Percentiles rank a stretch among this genome's conserved stretches.
These are phyloP conservation scores for Globisporangium radiosum DNA, from an alignment of 352 stramenopile genomes.

Conservation along the genomic window DNA sequence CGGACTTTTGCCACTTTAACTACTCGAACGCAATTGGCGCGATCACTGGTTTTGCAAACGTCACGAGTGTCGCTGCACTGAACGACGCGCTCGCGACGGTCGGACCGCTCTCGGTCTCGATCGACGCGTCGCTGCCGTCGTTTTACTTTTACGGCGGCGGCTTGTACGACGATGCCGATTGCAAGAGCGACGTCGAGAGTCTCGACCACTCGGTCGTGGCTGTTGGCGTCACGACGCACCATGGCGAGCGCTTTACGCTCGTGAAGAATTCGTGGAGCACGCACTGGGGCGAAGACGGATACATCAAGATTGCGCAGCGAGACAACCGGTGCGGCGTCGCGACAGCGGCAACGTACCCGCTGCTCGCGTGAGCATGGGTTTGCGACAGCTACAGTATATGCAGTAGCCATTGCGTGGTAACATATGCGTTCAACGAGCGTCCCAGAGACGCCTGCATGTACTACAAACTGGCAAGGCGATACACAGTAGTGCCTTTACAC, in stretches of 20 bases:
- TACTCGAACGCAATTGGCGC: constrained; percentile 53
- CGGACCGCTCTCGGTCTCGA: constrained; percentile 85
- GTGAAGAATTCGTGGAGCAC: constrained; percentile 95
- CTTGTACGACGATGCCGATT: constrained; percentile 83
- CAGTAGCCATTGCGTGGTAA: too few relatives aligned
- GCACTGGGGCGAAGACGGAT: constrained; percentile 91
- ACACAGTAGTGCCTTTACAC: too few relatives aligned
- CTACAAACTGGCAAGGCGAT: too few relatives aligned
- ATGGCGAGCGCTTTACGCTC: constrained; percentile 91
- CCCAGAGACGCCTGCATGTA: too few relatives aligned
- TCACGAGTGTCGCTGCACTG: constrained; percentile 63
- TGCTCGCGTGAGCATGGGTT: constrained; percentile 31
- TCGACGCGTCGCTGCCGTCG: constrained; percentile 73
- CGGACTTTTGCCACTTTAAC: constrained; percentile 89
- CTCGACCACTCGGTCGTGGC: constrained; percentile 91
- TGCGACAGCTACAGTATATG: too few relatives aligned
- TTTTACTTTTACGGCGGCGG: constrained; percentile 89
- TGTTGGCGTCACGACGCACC: constrained; percentile 84
- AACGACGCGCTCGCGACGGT: constrained; percentile 78
- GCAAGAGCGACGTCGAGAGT: constrained; percentile 88
- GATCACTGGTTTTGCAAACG: constrained; percentile 79
- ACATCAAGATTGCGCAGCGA: constrained; percentile 89
- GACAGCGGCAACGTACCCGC: constrained; percentile 79
- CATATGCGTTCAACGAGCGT: too few relatives aligned
- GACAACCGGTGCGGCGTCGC: constrained; percentile 95